Conservation (phyloP, 805 yeast genomes). For the Candida ulmi region DNA sequence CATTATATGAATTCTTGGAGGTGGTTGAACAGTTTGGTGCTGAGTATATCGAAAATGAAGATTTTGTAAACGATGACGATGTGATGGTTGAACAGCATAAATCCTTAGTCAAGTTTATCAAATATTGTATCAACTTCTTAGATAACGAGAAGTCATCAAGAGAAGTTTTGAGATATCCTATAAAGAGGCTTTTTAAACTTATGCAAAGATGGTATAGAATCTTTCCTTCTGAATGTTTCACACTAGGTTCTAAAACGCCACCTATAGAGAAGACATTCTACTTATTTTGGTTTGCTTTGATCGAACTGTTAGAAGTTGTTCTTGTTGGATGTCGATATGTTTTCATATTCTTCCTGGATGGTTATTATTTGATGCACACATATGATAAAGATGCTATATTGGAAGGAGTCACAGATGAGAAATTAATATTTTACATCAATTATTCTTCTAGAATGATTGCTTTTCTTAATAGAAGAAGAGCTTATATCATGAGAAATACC, state of each 20-base stretch:
- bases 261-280: not conserved
- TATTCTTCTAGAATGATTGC: slow-evolving; percentile 3
- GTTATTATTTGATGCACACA: not conserved
- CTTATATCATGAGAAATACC: slow-evolving; percentile 3
- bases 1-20: not conserved
- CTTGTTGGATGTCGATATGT: slow-evolving; percentile 2
- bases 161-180: slow-evolving; percentile 1
- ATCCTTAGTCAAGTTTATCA: not conserved
- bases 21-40: slow-evolving; percentile 1
- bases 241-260: not conserved
- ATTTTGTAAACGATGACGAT: not conserved
- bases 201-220: slow-evolving; percentile 1
- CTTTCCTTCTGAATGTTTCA: slow-evolving; percentile 1
- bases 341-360: slow-evolving; percentile 3
- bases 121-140: not conserved
- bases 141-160: not conserved
- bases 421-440: not conserved
- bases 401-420: not conserved
- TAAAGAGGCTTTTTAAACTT: not conserved
- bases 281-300: slow-evolving; percentile 1
- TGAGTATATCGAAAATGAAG: slow-evolving; percentile 1
- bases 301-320: not conserved
- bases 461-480: slow-evolving; percentile 4
- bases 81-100: not conserved
- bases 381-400: not conserved